Evolutionary conservation across 345 rosid genomes (phyloP).

Genomic region (Mangifera indica): DNA sequence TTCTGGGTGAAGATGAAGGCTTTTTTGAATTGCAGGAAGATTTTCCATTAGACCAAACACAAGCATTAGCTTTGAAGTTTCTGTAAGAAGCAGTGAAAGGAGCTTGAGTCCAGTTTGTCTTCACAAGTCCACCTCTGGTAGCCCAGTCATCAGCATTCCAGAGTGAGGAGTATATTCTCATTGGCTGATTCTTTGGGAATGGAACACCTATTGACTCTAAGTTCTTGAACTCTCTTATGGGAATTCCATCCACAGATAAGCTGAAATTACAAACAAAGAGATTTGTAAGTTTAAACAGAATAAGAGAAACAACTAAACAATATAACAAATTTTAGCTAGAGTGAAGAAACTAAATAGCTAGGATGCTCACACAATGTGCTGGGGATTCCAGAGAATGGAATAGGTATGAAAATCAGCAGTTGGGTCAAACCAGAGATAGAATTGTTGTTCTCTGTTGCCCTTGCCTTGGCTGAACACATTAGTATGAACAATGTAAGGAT

Average conservation of each 20-base stretch:
- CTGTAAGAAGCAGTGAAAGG: slow-evolving; percentile 65
- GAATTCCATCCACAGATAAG: slow-evolving; percentile 59
- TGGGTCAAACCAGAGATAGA: slow-evolving; percentile 80
- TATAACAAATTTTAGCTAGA: no score
- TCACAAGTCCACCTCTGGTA: slow-evolving; percentile 58
- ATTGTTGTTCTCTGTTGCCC: slow-evolving; percentile 80
- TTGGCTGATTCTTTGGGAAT: slow-evolving; percentile 58
- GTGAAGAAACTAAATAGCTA: no score
- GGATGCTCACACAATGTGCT: slow-evolving; percentile 60
- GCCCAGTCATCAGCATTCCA: slow-evolving; percentile 87
- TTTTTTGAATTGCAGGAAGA: slow-evolving; percentile 36
- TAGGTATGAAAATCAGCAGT: slow-evolving; percentile 74
- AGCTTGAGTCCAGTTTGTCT: slow-evolving; percentile 59
- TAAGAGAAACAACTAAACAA: neutral
- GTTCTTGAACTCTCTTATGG: slow-evolving; percentile 80
- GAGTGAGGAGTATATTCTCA: slow-evolving; percentile 57
- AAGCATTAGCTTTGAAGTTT: slow-evolving; percentile 46
- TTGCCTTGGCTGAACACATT: slow-evolving; percentile 64
- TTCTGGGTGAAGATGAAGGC: neutral
- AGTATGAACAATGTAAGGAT: slow-evolving; percentile 72
- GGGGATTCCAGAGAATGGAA: slow-evolving; percentile 74
- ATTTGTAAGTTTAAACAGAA: neutral
- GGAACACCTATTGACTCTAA: slow-evolving; percentile 56
- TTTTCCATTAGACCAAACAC: slow-evolving; percentile 40
- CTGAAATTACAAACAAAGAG: slow-evolving; percentile 21